A percentile compares a stretch with the other conserved stretches of the same genome.
Evolutionary conservation across 257 asterid genomes (phyloP).

Genomic region (Solanum medicagineum): DNA sequence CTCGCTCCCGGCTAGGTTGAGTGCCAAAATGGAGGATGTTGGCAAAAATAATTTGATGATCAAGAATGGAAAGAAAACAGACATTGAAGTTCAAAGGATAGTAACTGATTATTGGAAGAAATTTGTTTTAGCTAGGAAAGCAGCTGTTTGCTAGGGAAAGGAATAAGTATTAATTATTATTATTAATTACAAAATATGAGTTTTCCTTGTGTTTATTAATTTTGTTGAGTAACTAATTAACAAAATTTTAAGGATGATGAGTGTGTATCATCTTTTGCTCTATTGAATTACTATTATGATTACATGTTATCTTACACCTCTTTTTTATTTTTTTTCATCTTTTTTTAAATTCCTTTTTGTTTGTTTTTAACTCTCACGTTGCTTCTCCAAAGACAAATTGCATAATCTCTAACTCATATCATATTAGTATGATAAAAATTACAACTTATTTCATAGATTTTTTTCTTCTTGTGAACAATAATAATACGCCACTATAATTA

Average conservation of each 20-base stretch:
- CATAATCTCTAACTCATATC: neutral
- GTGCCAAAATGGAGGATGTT: neutral
- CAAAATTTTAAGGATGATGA: neutral
- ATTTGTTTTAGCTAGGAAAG: slow-evolving; percentile 13
- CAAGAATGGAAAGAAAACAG: slow-evolving; percentile 11
- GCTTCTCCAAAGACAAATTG: neutral
- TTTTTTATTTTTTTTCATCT: neutral
- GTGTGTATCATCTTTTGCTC: neutral
- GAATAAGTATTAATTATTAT: neutral
- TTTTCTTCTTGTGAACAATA: no score
- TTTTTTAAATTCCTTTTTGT: neutral
- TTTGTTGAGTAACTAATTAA: neutral
- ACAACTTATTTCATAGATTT: neutral
- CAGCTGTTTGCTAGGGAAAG: neutral
- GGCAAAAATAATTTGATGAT: neutral
- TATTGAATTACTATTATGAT: neutral
- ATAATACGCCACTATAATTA: neutral
- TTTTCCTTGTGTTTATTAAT: neutral
- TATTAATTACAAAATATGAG: neutral
- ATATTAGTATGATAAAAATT: no score
- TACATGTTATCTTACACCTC: neutral
- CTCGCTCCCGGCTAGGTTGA: slow-evolving; percentile 1
- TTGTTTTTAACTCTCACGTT: neutral
- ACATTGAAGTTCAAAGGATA: slow-evolving; percentile 8
- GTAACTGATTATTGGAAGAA: slow-evolving; percentile 16